These are phyloP conservation scores for Dictyostelium citrinum DNA, from an alignment of 78 protist genomes.

Conservation along the genomic window DNA sequence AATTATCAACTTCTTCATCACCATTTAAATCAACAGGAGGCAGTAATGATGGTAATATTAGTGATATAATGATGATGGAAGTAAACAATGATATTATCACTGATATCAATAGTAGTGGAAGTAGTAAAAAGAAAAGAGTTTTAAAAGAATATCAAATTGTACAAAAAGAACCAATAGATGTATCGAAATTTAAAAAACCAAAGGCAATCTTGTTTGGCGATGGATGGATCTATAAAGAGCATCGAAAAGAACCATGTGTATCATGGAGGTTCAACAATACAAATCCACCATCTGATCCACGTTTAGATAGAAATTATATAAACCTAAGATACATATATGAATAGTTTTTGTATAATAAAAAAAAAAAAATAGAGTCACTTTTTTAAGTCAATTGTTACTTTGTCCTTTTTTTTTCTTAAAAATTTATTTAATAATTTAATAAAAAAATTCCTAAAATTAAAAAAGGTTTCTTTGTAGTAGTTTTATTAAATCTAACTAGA, in stretches of 20 bases:
- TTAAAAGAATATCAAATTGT: conserved; percentile 8
- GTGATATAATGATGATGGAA: background rate
- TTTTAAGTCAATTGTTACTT: background rate
- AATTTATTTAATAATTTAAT: background rate
- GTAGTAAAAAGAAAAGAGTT: background rate
- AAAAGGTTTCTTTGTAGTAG: background rate
- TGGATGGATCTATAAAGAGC: conserved; percentile 25
- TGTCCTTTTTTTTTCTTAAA: background rate
- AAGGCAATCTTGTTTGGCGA: conserved; percentile 53
- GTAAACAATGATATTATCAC: background rate
- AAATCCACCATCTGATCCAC: conserved; percentile 37
- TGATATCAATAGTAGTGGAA: background rate
- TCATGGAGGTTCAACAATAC: background rate
- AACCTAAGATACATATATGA: conserved; percentile 51
- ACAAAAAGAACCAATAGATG: conserved; percentile 64
- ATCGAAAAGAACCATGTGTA: background rate
- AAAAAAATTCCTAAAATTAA: background rate
- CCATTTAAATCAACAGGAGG: background rate
- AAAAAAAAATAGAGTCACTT: background rate
- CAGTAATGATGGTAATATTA: background rate
- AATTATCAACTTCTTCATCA: background rate
- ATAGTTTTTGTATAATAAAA: background rate
- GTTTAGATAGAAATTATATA: conserved; percentile 25
- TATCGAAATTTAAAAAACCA: conserved; percentile 8
- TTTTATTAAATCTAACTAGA: too few relatives aligned